Base-by-base conservation (phyloP, 179 eudicot species). In the Silene coronaria region DNA sequence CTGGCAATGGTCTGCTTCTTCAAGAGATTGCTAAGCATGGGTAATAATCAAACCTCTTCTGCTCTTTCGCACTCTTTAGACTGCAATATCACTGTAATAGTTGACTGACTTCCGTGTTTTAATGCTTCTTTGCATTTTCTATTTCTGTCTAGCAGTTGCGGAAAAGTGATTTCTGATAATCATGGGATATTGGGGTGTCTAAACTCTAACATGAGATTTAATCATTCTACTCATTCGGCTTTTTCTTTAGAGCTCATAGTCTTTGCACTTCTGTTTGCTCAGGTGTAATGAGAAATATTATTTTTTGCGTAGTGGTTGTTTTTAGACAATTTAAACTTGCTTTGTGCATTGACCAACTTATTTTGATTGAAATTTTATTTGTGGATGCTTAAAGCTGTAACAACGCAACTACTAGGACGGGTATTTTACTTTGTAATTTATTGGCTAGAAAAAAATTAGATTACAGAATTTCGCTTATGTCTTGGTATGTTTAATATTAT, bases 1-100 rank as follows among this genome's bases (percentile, higher is more conserved):
- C 99, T 64, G 99, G 99, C 79, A 95, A 95, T 63, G 99, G 99
- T 78, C 75, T 95, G 85, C 97, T 95, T 76, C 97, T 95, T 53
- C 99, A 92, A 78, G 97, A 95, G 81, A 92, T 95, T 78, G 88
- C 96, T 75, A 95, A 88, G 88, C 97, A 82, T 53, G 99, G 99
- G 98, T 94, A 89, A 67, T 70, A 17, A 69, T 67, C 67, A n/a
- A 72, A 46, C 42, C 36, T 61, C 42, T 70, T 22, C 24, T 71
- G 48, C 59, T 75, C 70, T 74, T 69, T 26, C 26, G 28, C 58
- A 28, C 2, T 36, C 53, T 10, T 66, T 26, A 32, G 48, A 32
- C 72, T 55, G 48, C 30, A 72, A 19, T 27, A 63, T 23, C 32
- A 30, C 16, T 30, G 24, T 3, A 3, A 21, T 60, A 3, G 59